Conservation (phyloP, 257 asterid genomes). For the Marsdenia floribunda region DNA sequence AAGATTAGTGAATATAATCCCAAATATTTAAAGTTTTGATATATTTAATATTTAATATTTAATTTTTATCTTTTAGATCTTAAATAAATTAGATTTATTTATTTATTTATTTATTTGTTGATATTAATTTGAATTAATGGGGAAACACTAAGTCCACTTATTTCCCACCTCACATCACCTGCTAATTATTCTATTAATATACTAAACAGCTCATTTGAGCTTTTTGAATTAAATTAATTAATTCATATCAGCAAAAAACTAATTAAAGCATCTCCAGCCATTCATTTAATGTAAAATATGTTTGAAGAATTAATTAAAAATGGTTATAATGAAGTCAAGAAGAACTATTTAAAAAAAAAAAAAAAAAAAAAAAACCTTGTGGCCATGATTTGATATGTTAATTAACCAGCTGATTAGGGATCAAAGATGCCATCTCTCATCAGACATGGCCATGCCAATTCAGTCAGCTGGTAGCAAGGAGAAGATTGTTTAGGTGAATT, state of each 20-base stretch:
- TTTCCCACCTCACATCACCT: neutral
- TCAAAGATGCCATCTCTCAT: neutral
- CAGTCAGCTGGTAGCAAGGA: no score
- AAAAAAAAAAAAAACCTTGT: slow-evolving; percentile 3
- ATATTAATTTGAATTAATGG: neutral
- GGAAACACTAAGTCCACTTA: slow-evolving; percentile 4
- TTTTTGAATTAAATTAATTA: neutral
- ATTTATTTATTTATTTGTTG: no score
- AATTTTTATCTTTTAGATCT: no score
- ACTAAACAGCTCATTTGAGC: slow-evolving; percentile 9
- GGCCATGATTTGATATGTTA: slow-evolving; percentile 24
- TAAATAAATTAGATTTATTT: no score
- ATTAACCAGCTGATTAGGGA: neutral
- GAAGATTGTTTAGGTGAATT: no score
- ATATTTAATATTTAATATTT: no score
- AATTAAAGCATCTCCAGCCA: neutral
- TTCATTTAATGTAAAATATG: neutral
- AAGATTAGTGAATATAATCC: no score
- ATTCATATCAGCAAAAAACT: neutral
- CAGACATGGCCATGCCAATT: no score
- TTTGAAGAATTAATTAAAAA: neutral
- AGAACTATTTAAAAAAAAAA: neutral
- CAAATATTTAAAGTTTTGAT: no score
- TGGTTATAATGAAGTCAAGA: neutral
- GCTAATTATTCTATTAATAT: neutral